These are phyloP conservation scores for Entelexis paramagnoliae DNA, from an alignment of 1,139 yeast genomes.

Conservation along the genomic window DNA sequence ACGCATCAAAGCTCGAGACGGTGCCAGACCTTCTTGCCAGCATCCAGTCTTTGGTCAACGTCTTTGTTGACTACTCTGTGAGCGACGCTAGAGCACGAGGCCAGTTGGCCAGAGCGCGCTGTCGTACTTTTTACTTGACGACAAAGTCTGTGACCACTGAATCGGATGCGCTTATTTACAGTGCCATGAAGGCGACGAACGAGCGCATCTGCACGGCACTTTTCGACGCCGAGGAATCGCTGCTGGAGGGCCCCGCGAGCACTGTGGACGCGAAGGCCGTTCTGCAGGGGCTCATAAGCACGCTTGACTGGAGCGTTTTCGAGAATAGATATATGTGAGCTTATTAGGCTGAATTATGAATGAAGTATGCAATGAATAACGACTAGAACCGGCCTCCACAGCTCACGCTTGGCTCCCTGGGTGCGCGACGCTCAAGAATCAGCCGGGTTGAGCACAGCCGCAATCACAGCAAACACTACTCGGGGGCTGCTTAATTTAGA, in stretches of 20 bases:
- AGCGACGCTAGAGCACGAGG: not conserved
- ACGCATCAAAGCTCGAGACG: not conserved
- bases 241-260: too few relatives aligned
- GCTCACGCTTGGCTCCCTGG: too few relatives aligned
- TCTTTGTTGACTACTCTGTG: not conserved
- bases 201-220: not conserved
- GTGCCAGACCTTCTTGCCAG: not conserved
- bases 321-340: not conserved
- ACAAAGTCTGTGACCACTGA: not conserved
- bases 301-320: not conserved
- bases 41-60: not conserved
- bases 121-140: not conserved
- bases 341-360: too few relatives aligned
- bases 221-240: not conserved
- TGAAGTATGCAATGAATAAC: too few relatives aligned
- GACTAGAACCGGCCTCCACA: too few relatives aligned
- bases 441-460: too few relatives aligned
- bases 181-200: not conserved
- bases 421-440: too few relatives aligned
- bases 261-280: not conserved
- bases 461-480: too few relatives aligned
- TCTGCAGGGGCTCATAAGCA: not conserved
- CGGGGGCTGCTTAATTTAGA: too few relatives aligned
- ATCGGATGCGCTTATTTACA: not conserved
- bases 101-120: not conserved